phyloP scores from a whole-genome alignment of 805 yeast genomes.

The Pichia deserticola region DNA sequence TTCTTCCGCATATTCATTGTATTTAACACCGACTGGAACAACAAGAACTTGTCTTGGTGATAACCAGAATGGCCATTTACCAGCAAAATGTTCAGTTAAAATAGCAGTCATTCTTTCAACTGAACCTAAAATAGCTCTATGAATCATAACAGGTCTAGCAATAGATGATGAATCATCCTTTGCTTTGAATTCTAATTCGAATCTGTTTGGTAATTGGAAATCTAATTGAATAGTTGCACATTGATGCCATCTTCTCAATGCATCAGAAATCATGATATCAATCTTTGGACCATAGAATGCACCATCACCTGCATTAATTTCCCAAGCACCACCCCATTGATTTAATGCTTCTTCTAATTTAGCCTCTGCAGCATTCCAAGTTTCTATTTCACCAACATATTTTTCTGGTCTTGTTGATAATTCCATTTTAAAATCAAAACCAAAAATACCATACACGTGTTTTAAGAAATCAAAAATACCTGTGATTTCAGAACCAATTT shows the following conservation, averaged over 20 bases:
- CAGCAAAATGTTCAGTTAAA: slow-evolving; percentile 95
- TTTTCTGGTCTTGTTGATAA: slow-evolving; percentile 96
- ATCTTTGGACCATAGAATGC: slow-evolving; percentile 95
- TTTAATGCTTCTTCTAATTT: slow-evolving; percentile 78
- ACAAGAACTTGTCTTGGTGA: slow-evolving; percentile 98
- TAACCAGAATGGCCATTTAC: slow-evolving; percentile 99
- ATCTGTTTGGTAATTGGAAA: slow-evolving; percentile 95
- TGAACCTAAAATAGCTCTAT: slow-evolving; percentile 96
- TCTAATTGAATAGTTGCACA: slow-evolving; percentile 98
- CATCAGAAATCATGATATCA: slow-evolving; percentile 92
- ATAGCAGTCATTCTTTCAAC: slow-evolving; percentile 99
- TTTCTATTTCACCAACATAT: slow-evolving; percentile 86
- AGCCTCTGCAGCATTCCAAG: slow-evolving; percentile 89
- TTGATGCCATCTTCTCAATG: slow-evolving; percentile 94
- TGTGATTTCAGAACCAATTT: slow-evolving; percentile 78
- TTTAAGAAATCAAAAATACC: slow-evolving; percentile 81
- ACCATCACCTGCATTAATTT: slow-evolving; percentile 94
- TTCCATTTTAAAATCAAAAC: slow-evolving; percentile 94
- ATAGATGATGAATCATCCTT: slow-evolving; percentile 52
- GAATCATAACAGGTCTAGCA: slow-evolving; percentile 96
- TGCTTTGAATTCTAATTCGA: slow-evolving; percentile 80
- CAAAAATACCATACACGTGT: slow-evolving; percentile 82
- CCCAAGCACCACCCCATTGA: slow-evolving; percentile 87
- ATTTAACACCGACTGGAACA: slow-evolving; percentile 94
- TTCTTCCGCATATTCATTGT: slow-evolving; percentile 80